Evolutionary conservation across 352 stramenopile species (phyloP).

Genomic region (Pythium phragmiticola): DNA sequence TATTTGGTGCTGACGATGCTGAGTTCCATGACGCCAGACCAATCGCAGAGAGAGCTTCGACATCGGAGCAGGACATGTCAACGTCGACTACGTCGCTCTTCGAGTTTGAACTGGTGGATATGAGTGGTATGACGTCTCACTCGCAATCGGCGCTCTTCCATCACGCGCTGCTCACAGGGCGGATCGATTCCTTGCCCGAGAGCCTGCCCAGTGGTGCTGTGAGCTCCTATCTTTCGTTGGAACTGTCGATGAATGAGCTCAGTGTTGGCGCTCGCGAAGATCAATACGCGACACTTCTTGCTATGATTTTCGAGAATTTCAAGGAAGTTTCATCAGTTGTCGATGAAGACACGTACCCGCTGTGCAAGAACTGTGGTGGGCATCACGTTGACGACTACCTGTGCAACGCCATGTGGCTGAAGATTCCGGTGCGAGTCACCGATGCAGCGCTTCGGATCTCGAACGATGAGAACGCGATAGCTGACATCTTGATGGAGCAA

Average conservation of each 20-base stretch:
- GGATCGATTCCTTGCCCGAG: slow-evolving; percentile 75
- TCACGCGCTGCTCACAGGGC: slow-evolving; percentile 71
- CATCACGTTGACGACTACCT: slow-evolving; percentile 62
- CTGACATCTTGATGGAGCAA: slow-evolving; percentile 80
- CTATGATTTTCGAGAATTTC: slow-evolving; percentile 89
- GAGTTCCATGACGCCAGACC: slow-evolving; percentile 82
- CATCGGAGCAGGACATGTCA: slow-evolving; percentile 51
- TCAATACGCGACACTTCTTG: slow-evolving; percentile 72
- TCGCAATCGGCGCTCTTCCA: slow-evolving; percentile 67
- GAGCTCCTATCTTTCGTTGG: slow-evolving; percentile 68
- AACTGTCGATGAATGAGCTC: slow-evolving; percentile 75
- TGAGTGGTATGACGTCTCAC: slow-evolving; percentile 66
- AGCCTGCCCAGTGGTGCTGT: slow-evolving; percentile 54
- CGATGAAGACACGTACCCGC: slow-evolving; percentile 75
- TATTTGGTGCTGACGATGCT: slow-evolving; percentile 80
- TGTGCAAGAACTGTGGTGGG: slow-evolving; percentile 57
- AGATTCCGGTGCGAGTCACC: slow-evolving; percentile 69
- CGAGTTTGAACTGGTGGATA: slow-evolving; percentile 83
- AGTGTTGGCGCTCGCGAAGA: slow-evolving; percentile 57
- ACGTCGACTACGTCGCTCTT: slow-evolving; percentile 63
- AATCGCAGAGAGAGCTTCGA: slow-evolving; percentile 34
- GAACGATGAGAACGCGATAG: slow-evolving; percentile 50
- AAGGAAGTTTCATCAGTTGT: slow-evolving; percentile 74
- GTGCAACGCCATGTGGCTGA: slow-evolving; percentile 80
- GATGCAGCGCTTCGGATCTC: slow-evolving; percentile 77